Base-by-base conservation (phyloP, 495 filamentous ascomycete genomes). In the Penicillium antarcticum region DNA sequence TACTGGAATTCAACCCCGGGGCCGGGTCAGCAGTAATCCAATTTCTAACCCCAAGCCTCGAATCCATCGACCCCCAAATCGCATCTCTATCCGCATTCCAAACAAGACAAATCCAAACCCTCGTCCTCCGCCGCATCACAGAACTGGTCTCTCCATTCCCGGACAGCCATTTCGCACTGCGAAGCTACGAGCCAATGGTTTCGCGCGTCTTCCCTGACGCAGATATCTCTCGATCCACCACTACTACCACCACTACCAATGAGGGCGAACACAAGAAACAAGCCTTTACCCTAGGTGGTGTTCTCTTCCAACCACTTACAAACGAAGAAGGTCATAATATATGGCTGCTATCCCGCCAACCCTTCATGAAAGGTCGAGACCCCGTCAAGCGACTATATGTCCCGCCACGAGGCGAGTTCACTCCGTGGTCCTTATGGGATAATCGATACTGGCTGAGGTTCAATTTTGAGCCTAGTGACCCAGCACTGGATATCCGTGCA, bases 401-500 rank as follows among this genome's bases (percentile, higher is more conserved):
- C 26, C 42, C 56, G 11, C 45, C 49, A 5, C 23, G 16, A 11
- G 42, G 39, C 34, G 38, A n/a, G 14, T 58, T 52, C 16, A 54
- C 63, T 1, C 55, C 58, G 1, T 70, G 72, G 68, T 53, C 29
- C 3, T 71, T 94, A 1, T 96, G 83, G 80, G 92, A 97, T 63
- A 80, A 86, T 9, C 80, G 92, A 8, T 96, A 80, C 71, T 97
- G 92, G 92, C 69, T 95, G 32, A 79, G 84, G 4, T 35, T 90
- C 10, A 55, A 61, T 47, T 9, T 62, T 12, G 21, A 13, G 38
- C 52, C 58, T 3, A 39, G 45, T 19, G 24, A 51, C 10, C 7
- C 19, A 8, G 24, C 12, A 2, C 11, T 17, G 5, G 33, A 47
- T 7, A 11, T 19, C 2, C 32, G 2, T 26, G 13, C 12, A 14